A percentile compares a stretch with the other conserved stretches of the same genome.
These are phyloP conservation scores for Flaveria ramosissima DNA, from an alignment of 129 eudicot genomes.

Conservation along the genomic window DNA sequence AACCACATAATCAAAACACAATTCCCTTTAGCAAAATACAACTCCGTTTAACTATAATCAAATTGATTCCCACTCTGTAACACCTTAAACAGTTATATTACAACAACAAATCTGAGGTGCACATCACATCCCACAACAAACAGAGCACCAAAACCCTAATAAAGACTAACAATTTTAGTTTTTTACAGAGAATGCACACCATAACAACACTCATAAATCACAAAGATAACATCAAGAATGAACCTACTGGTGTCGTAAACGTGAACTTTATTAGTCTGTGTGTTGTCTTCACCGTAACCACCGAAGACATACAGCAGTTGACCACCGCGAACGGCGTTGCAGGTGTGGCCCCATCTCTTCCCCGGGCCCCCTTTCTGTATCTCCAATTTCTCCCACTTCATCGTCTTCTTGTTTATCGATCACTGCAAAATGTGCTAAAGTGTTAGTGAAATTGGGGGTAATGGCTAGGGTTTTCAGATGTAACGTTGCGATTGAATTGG, in stretches of 20 bases:
- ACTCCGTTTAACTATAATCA: not conserved
- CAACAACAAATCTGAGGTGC: too few relatives aligned
- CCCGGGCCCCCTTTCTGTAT: conserved; percentile 66
- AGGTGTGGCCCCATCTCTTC: conserved; percentile 97
- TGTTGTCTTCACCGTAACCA: conserved; percentile 83
- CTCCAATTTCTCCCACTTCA: conserved; percentile 87
- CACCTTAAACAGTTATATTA: too few relatives aligned
- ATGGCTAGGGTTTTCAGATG: conserved; percentile 14
- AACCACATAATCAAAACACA: not conserved
- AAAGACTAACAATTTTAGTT: not conserved
- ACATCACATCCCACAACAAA: not conserved
- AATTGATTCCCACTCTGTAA: not conserved
- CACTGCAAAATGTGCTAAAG: conserved; percentile 21
- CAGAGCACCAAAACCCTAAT: conserved; percentile 29
- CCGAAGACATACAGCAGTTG: conserved; percentile 85
- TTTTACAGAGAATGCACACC: not conserved
- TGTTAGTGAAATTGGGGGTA: conserved; percentile 25
- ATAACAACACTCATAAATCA: conserved; percentile 14
- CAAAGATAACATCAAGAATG: conserved; percentile 25
- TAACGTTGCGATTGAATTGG: conserved; percentile 19
- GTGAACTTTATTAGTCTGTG: conserved; percentile 85
- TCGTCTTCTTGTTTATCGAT: conserved; percentile 31
- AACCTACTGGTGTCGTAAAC: conserved; percentile 72
- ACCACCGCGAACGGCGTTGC: conserved; percentile 91
- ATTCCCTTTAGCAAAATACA: conserved; percentile 12